These are phyloP conservation scores for Spinacia oleracea DNA, from an alignment of 179 eudicot genomes.

Conservation along the genomic window DNA sequence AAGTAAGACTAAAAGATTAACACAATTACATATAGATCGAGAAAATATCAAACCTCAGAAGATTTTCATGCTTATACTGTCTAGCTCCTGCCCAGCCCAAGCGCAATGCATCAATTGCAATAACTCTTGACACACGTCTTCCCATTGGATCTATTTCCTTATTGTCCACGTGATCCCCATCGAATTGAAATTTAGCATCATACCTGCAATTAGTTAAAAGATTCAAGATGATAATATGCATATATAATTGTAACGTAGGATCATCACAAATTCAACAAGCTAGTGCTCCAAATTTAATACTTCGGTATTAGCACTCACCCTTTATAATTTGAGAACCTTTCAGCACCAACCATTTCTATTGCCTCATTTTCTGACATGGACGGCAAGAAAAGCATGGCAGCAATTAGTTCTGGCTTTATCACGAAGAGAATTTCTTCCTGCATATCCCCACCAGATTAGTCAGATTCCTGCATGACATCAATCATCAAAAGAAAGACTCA, in stretches of 20 bases:
- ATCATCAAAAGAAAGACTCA: not conserved
- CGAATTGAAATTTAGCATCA: constrained; percentile 65
- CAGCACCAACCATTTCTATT: constrained; percentile 86
- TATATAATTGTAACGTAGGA: too few relatives aligned
- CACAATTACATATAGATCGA: not conserved
- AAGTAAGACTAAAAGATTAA: too few relatives aligned
- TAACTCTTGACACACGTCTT: constrained; percentile 67
- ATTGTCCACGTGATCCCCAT: constrained; percentile 62
- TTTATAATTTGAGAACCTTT: constrained; percentile 74
- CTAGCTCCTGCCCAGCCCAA: constrained; percentile 53
- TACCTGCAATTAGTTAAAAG: constrained; percentile 44
- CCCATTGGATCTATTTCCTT: constrained; percentile 55
- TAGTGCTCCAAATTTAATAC: not conserved
- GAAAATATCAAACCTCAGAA: constrained; percentile 49
- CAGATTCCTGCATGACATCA: not conserved
- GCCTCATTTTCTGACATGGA: constrained; percentile 94
- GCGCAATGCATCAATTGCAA: constrained; percentile 79
- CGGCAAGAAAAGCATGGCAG: constrained; percentile 90
- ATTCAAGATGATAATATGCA: constrained; percentile 4
- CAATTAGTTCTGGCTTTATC: constrained; percentile 91
- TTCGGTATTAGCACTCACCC: constrained; percentile 54
- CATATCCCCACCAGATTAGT: constrained; percentile 5
- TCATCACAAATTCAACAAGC: too few relatives aligned
- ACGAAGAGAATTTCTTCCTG: constrained; percentile 91
- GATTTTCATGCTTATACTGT: constrained; percentile 58